Percentiles rank a stretch among this genome's conserved stretches.
phyloP scores from a whole-genome alignment of 345 rosid species.

The Viola odorata region DNA sequence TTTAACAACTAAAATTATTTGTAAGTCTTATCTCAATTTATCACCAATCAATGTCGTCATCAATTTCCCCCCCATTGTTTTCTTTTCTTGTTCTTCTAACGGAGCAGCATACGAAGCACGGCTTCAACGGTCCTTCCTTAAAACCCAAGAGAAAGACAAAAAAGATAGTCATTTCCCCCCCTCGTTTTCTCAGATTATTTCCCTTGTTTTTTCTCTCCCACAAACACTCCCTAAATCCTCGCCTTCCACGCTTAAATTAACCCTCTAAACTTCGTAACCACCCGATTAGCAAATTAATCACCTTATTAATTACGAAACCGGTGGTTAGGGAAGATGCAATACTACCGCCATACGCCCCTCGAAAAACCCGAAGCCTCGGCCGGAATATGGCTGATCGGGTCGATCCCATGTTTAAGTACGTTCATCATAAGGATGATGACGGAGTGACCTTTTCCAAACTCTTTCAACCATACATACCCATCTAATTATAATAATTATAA shows the following conservation, averaged over 20 bases:
- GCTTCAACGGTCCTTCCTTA: not conserved
- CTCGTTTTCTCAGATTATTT: slow-evolving; percentile 15
- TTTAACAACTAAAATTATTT: too few relatives aligned
- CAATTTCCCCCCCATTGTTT: too few relatives aligned
- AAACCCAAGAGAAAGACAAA: not conserved
- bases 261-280: not conserved
- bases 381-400: not conserved
- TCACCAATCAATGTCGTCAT: too few relatives aligned
- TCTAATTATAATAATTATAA: not conserved
- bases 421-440: not conserved
- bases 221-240: slow-evolving; percentile 26
- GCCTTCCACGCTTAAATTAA: not conserved
- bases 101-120: slow-evolving; percentile 17
- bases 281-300: not conserved
- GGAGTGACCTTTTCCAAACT: slow-evolving; percentile 1
- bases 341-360: not conserved
- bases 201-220: slow-evolving; percentile 17
- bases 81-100: not conserved
- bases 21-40: too few relatives aligned
- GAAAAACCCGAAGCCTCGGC: not conserved
- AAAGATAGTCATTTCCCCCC: too few relatives aligned
- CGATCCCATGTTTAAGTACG: not conserved
- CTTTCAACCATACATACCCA: not conserved
- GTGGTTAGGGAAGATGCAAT: slow-evolving; percentile 6
- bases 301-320: slow-evolving; percentile 10